These are phyloP conservation scores for Leccinum subtestaceum DNA, from an alignment of 768 basidiomycete genomes.

Conservation along the genomic window DNA sequence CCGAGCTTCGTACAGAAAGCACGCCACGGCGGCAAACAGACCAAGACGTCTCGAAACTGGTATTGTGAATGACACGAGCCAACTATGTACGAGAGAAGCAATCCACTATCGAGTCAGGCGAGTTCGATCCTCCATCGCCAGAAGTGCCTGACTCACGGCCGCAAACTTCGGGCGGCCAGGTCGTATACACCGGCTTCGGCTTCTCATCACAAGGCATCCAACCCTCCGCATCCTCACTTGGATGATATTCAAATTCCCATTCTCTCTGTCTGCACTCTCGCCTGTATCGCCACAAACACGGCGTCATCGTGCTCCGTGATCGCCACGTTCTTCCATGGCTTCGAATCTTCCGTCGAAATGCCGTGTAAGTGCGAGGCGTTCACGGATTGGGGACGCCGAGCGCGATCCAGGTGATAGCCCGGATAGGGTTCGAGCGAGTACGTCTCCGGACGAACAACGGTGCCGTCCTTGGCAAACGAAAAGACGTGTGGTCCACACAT, in stretches of 20 bases:
- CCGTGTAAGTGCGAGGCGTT: not conserved
- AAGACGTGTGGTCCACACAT: not conserved
- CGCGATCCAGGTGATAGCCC: not conserved
- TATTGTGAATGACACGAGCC: too few relatives aligned
- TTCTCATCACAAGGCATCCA: not conserved
- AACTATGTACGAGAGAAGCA: too few relatives aligned
- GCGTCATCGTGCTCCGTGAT: slow-evolving; percentile 14
- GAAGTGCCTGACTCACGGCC: too few relatives aligned
- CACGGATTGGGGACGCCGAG: not conserved
- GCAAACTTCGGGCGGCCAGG: slow-evolving; percentile 6
- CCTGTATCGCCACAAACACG: slow-evolving; percentile 2
- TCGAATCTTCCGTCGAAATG: not conserved
- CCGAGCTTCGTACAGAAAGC: too few relatives aligned
- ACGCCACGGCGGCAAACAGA: too few relatives aligned
- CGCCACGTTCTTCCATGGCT: not conserved
- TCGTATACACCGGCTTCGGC: not conserved
- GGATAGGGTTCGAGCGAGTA: not conserved
- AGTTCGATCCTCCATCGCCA: too few relatives aligned
- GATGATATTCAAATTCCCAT: not conserved
- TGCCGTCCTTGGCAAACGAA: too few relatives aligned
- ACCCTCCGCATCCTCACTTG: too few relatives aligned
- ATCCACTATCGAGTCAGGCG: too few relatives aligned
- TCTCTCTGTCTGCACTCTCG: not conserved
- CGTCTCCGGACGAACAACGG: slow-evolving; percentile 6
- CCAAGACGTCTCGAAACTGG: too few relatives aligned